phyloP scores from a whole-genome alignment of 305 asterid species.

The Fraxinus platypoda region DNA sequence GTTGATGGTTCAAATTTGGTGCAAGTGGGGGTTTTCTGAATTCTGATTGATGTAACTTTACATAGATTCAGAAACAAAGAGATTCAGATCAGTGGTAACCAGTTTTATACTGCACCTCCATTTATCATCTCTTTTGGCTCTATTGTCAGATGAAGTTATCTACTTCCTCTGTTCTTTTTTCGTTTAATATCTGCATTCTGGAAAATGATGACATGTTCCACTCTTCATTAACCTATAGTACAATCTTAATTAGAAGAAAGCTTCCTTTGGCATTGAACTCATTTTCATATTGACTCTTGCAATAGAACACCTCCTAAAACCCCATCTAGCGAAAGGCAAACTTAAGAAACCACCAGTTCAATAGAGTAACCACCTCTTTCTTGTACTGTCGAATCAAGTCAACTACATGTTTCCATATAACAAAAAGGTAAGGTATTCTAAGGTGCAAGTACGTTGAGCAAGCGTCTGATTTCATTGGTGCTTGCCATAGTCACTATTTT shows the following conservation, averaged over 20 bases:
- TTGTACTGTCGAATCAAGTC: not conserved
- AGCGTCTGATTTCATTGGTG: not conserved
- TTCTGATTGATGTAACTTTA: not conserved
- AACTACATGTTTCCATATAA: not conserved
- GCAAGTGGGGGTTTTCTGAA: not conserved
- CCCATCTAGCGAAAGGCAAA: not conserved
- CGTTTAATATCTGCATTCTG: not conserved
- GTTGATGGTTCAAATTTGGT: not conserved
- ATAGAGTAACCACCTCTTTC: not conserved
- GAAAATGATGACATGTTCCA: not conserved
- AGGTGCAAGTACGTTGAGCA: not conserved
- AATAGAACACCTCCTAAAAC: not conserved
- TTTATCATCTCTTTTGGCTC: constrained; percentile 18
- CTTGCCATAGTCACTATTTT: not conserved
- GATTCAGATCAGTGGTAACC: not conserved
- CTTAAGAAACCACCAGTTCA: not conserved
- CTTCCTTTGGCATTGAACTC: not conserved
- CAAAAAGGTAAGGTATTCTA: not conserved
- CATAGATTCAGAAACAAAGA: constrained; percentile 1
- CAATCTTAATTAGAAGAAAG: not conserved
- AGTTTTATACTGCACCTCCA: not conserved
- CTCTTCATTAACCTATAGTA: not conserved
- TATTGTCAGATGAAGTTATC: constrained; percentile 1
- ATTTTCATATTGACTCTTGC: not conserved
- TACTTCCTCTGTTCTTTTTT: constrained; percentile 6